A percentile compares a stretch with the other conserved stretches of the same genome.
Evolutionary conservation across 1,139 yeast species (phyloP).

Genomic region (Debaryomyces singareniensis): DNA sequence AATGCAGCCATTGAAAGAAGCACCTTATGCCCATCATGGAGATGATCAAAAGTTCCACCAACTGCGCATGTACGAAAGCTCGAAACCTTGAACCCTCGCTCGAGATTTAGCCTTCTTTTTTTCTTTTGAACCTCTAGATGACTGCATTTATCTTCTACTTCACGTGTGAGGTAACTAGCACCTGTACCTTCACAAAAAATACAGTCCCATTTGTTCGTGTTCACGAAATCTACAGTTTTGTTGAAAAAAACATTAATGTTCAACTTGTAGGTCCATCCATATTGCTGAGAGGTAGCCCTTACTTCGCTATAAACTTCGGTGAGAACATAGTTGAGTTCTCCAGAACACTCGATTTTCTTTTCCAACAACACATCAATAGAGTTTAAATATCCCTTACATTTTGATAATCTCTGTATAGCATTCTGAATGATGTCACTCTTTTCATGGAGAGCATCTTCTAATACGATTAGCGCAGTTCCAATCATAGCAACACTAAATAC

Average conservation of each 20-base stretch:
- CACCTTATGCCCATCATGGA: constrained; percentile 93
- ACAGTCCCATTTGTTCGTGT: neutral
- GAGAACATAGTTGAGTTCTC: constrained; percentile 20
- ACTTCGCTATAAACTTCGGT: constrained; percentile 19
- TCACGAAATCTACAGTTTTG: neutral
- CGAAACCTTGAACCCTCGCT: neutral
- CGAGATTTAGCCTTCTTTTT: no score
- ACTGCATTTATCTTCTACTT: no score
- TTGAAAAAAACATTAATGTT: constrained; percentile 30
- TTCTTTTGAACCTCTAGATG: no score
- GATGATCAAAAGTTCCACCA: constrained; percentile 96
- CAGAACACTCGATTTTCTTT: constrained; percentile 12
- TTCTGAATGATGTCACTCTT: constrained; percentile 17
- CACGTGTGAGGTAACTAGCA: constrained; percentile 1
- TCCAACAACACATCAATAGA: constrained; percentile 21
- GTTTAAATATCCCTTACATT: neutral
- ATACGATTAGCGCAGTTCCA: constrained; percentile 13
- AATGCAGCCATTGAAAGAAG: constrained; percentile 69
- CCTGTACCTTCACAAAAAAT: neutral
- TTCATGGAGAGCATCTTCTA: constrained; percentile 14
- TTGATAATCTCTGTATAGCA: constrained; percentile 8
- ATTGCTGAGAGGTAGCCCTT: constrained; percentile 14
- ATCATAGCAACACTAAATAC: no score
- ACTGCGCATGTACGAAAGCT: constrained; percentile 41
- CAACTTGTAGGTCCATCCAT: constrained; percentile 21